Evolutionary conservation across 2,329 filamentous ascomycete genomes (phyloP), one percentile per base, ranked within the genome.

Genomic region (Fusarium bulbicola): DNA sequence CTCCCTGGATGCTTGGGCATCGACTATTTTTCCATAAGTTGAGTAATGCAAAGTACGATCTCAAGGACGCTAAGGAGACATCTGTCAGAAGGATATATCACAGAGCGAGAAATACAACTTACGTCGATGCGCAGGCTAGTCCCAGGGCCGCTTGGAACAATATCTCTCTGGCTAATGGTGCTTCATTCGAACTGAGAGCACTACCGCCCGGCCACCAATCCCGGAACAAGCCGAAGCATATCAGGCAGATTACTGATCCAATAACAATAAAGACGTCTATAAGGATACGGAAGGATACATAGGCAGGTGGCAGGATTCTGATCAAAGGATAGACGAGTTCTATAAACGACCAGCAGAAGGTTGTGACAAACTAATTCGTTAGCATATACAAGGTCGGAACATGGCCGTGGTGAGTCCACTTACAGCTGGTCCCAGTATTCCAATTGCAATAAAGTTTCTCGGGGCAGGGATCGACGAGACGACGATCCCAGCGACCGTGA

Each of bases 351-450:
- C 47, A 52, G 30, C 47, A 52, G 9, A 52, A 52, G 10, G 47
- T 52, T 3, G 47, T 52, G 30, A 52, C 30, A 15, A 52, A 52
- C 47, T 52, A 21, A 36, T 3, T 52, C 4, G n/a, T 52, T 20
- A 52, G 13, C 14, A 5, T 3, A 24, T 20, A 3, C 2, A 20
- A 20, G 12, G 26, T 6, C 30, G 20, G 6, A 15, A 15, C 7
- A 9, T 34, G 4, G 30, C 2, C 11, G 14, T 14, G 0, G 13
- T 5, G 10, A 18, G 28, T 18, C 4, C 4, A 7, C 47, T 52
- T 26, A 52, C 47, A 36, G 47, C 47, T 36, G 47, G 47, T 26
- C 47, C 47, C 6, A 52, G 16, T 26, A 52, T 52, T 12, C 47
- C 47, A 20, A 52, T 52, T 26, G 47, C 47, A 20, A 52, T 52